Evolutionary conservation across 768 basidiomycete species (phyloP), one percentile per base, ranked within the genome.

Genomic region (Pulveroboletus sp.): DNA sequence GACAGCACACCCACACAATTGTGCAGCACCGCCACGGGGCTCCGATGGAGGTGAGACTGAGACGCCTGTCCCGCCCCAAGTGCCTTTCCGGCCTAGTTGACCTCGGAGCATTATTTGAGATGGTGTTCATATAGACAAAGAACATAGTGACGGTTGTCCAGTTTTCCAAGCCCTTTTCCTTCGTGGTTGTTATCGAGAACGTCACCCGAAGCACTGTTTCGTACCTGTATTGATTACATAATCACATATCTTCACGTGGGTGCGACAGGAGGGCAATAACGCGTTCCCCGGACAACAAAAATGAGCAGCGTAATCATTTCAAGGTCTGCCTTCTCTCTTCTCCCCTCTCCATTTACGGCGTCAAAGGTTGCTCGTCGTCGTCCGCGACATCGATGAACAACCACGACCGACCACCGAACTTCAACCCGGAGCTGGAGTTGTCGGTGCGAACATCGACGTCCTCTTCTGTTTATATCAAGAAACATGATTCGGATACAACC

Each of bases 361-460:
- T 61, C 53, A 51, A n/a, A n/a, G n/a, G n/a, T n/a, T n/a, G n/a
- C n/a, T n/a, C n/a, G 49, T 61, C 41, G 61, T 64, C 59, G 64
- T 57, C 46, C 13, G 57, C 47, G 63, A 61, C 58, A 54, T 38
- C 61, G 65, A 69, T 69, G 67, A 67, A 46, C 55, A 61, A 61
- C 57, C 61, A 59, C 50, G 66, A 68, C 14, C 61, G 55, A 56
- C n/a, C 44, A 32, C 30, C 42, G 18, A 26, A 26, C 35, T 15
- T 51, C 7, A 24, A 32, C 13, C 43, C 64, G n/a, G 54, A 59
- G 36, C 49, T 55, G 45, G 55, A 60, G 37, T 49, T 55, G 46
- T 59, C 63, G 49, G 50, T 63, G 42, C 59, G 52, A 37, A 45
- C 63, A 4, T 50, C 49, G 17, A 53, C 53, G 1, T 35, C 48